A percentile compares a stretch with the other conserved stretches of the same genome.
Conservation (phyloP, 495 filamentous ascomycete species). For the Apodospora peruviana region DNA sequence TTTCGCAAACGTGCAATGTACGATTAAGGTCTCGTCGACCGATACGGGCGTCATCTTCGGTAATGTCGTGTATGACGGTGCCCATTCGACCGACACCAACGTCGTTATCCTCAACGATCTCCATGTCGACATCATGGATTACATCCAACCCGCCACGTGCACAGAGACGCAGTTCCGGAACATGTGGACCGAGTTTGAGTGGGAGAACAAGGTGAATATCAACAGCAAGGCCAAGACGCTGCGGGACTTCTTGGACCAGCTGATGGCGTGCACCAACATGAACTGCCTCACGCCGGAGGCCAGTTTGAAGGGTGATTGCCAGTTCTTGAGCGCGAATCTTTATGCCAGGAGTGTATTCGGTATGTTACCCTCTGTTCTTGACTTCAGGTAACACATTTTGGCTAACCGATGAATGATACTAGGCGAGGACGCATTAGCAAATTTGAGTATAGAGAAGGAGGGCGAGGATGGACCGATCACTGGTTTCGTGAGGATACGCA, state of each 20-base stretch:
- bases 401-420: too few species aligned
- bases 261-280: conserved; percentile 99
- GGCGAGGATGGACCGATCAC: conserved; percentile 93
- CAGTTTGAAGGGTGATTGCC: conserved; percentile 93
- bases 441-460: conserved; percentile 96
- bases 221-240: conserved; percentile 92
- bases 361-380: conserved; percentile 45
- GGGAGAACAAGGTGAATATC: conserved; percentile 99
- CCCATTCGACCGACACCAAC: conserved; percentile 90
- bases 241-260: conserved; percentile 85
- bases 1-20: conserved; percentile 96
- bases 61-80: conserved; percentile 96
- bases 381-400: too few species aligned
- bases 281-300: conserved; percentile 95
- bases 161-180: conserved; percentile 97
- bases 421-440: conserved; percentile 99
- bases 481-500: conserved; percentile 98
- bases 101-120: conserved; percentile 99
- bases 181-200: conserved; percentile 99
- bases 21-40: conserved; percentile 98
- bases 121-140: conserved; percentile 99
- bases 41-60: conserved; percentile 99
- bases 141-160: conserved; percentile 95
- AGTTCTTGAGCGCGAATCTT: conserved; percentile 94
- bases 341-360: conserved; percentile 98